These are phyloP conservation scores for Tranzscheliella williamsii DNA, from an alignment of 1,284 basidiomycete genomes.

Conservation along the genomic window DNA sequence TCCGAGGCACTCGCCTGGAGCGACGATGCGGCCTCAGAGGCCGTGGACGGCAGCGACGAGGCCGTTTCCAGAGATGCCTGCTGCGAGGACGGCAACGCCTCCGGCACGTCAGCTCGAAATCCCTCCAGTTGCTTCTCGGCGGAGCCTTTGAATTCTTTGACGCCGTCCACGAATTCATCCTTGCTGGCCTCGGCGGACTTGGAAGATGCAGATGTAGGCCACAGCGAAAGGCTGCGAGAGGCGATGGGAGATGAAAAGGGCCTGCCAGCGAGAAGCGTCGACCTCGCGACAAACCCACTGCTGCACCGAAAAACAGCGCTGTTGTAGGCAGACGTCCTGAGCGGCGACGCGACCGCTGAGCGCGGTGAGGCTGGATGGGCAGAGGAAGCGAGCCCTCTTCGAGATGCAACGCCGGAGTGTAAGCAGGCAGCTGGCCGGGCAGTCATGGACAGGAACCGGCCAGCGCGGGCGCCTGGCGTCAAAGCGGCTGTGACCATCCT, in stretches of 20 bases:
- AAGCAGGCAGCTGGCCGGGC: too few species aligned
- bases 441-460: too few species aligned
- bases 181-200: neutral
- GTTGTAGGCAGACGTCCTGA: too few species aligned
- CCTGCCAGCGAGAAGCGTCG: neutral
- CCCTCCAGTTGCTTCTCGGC: too few species aligned
- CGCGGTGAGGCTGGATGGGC: too few species aligned
- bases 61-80: constrained; percentile 5
- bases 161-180: neutral
- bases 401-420: too few species aligned
- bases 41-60: constrained; percentile 3
- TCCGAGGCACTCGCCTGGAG: constrained; percentile 10
- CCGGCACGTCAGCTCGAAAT: too few species aligned
- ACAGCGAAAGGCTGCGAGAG: neutral
- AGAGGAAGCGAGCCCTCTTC: too few species aligned
- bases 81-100: constrained; percentile 2
- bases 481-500: too few species aligned
- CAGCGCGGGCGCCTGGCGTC: too few species aligned
- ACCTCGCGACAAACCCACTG: neutral
- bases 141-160: neutral
- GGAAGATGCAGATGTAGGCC: neutral
- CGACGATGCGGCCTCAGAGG: constrained; percentile 13
- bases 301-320: too few species aligned
- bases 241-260: neutral
- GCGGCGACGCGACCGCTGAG: too few species aligned